Conservation (phyloP, 768 basidiomycete species). For the Strobilomyces confusus region DNA sequence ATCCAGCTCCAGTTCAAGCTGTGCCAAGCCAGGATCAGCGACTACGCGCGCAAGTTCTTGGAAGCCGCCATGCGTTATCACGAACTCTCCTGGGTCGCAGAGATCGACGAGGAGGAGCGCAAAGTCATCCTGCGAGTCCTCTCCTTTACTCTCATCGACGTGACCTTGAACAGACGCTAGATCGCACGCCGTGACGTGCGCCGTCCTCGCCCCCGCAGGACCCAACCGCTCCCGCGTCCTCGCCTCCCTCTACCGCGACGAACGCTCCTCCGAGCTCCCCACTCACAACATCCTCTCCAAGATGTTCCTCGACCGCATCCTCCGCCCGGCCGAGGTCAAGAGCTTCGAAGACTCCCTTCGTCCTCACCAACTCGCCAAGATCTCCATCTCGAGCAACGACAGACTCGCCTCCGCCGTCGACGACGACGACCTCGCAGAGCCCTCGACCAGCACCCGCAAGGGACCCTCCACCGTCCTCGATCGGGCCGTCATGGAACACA, state of each 20-base stretch:
- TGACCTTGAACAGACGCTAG: conserved; percentile 36
- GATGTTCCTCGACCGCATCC: conserved; percentile 98
- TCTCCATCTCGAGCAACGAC: conserved; percentile 81
- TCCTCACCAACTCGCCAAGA: conserved; percentile 92
- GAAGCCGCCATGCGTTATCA: conserved; percentile 95
- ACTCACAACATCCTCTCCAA: conserved; percentile 91
- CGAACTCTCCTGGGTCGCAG: conserved; percentile 86
- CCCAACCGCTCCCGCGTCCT: conserved; percentile 93
- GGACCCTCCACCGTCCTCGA: conserved; percentile 96
- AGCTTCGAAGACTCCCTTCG: conserved; percentile 85
- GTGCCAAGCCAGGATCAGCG: conserved; percentile 91
- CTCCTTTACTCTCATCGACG: background rate
- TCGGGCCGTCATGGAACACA: conserved; percentile 98
- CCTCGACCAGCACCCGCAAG: conserved; percentile 68
- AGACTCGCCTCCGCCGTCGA: conserved; percentile 65
- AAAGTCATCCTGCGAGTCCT: conserved; percentile 83
- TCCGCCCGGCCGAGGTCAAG: conserved; percentile 84
- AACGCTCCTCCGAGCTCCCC: conserved; percentile 74
- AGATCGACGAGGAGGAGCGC: conserved; percentile 93
- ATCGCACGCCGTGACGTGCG: conserved; percentile 90
- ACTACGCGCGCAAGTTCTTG: conserved; percentile 87
- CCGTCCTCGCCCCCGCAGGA: conserved; percentile 94
- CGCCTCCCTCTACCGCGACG: conserved; percentile 91
- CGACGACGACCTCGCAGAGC: conserved; percentile 51
- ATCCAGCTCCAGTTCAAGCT: conserved; percentile 84